Conservation (phyloP, 179 eudicot species). For the Beta macrorhiza region DNA sequence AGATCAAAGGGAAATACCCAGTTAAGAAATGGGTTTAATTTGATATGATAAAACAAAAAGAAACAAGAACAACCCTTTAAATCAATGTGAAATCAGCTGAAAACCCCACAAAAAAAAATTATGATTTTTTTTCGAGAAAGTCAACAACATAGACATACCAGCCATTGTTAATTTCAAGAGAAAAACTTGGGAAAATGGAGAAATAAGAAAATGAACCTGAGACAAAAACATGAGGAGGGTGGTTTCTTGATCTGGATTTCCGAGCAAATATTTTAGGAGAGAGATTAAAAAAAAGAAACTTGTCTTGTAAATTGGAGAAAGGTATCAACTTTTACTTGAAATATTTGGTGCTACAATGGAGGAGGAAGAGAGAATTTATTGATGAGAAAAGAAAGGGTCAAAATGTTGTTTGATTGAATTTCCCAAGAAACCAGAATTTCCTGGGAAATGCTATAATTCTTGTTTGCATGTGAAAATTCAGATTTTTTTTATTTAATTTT, state of each 20-base stretch:
- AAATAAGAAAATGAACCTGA: conserved; percentile 3
- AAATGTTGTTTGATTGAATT: not conserved
- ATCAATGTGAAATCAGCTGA: conserved; percentile 20
- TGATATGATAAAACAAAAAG: not conserved
- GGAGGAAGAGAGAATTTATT: not conserved
- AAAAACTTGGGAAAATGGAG: conserved; percentile 21
- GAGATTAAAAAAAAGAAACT: not conserved
- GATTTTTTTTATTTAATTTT: not conserved
- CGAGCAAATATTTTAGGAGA: not conserved
- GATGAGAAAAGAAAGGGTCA: conserved; percentile 15
- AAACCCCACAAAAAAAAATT: conserved; percentile 1
- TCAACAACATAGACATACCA: conserved; percentile 26
- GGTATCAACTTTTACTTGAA: conserved; percentile 15
- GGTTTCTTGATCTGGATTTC: conserved; percentile 8
- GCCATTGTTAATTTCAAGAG: conserved; percentile 22
- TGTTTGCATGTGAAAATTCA: conserved; percentile 23
- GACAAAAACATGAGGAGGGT: conserved; percentile 20
- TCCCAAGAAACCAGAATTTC: conserved; percentile 1
- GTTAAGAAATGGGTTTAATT: not conserved
- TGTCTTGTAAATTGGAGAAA: conserved; percentile 21
- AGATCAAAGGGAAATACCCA: not conserved
- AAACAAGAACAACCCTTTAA: not conserved
- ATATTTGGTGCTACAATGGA: too few species aligned
- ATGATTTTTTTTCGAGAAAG: conserved; percentile 19
- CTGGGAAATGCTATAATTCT: conserved; percentile 18